Base-by-base conservation (phyloP, 768 basidiomycete genomes). In the Russula foetens region DNA sequence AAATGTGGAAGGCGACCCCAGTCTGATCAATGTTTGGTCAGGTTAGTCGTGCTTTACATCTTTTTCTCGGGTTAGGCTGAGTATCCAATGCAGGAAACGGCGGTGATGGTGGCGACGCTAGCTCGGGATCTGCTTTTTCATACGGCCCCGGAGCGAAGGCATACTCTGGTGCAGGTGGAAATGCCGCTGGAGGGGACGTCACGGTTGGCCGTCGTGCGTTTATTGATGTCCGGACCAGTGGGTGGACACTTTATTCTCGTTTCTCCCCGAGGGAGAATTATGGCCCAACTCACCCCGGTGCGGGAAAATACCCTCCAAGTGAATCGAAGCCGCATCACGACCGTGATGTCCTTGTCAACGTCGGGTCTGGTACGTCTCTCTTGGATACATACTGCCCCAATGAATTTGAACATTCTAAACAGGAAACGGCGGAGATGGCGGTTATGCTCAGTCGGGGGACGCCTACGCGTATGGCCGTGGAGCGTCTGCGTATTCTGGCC, bases 101-200 rank as follows among this genome's bases (percentile, higher is more conserved):
- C 14, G 66, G 66, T 2, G 43, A 67, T n/a, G 66, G 66, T 7
- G 65, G 66, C 21, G 47, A 53, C 14, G 64, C 65, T 26, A 51
- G 28, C 31, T 63, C 62, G 1, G 62, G 62, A 24, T 23, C 3
- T 50, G 52, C 53, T 17, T 58, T 21, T 43, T 50, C 56, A 15
- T 21, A 39, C 21, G 61, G 61, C 39, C 44, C 49, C 33, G 56
- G 56, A n/a, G 60, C 55, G 7, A 63, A 52, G 33, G 51, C 55
- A 53, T 63, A 49, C 46, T 53, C 55, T 21, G 59, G 63, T 28
- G 15, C 60, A 2, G 50, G 59, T 17, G 55, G 63, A 43, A 57
- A 63, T 19, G 62, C 62, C 33, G 19, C 50, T 0, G 61, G 56
- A 43, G 61, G 56, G n/a, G 24, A 35, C 39, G 44, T n/a, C n/a